These are phyloP conservation scores for Sporisorium exsertum DNA, from an alignment of 1,284 basidiomycete genomes.

Conservation along the genomic window DNA sequence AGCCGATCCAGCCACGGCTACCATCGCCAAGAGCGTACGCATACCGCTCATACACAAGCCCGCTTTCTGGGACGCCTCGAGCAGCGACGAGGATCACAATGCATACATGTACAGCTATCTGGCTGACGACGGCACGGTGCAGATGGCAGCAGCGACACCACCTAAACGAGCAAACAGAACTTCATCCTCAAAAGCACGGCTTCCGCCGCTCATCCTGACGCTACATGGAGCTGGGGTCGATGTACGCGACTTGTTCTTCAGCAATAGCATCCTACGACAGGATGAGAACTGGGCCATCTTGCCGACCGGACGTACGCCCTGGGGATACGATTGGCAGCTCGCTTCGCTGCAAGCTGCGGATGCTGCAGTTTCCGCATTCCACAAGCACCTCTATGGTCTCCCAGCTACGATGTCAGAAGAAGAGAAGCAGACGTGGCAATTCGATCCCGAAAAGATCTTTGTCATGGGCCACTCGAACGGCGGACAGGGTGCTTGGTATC, in stretches of 20 bases:
- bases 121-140: conserved; percentile 13
- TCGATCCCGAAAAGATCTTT: conserved; percentile 71
- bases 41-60: conserved; percentile 18
- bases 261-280: conserved; percentile 75
- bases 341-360: conserved; percentile 77
- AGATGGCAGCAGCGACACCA: conserved; percentile 48
- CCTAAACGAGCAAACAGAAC: conserved; percentile 5
- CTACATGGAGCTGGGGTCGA: conserved; percentile 86
- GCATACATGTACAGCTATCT: conserved; percentile 39
- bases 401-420: conserved; percentile 16
- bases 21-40: conserved; percentile 9
- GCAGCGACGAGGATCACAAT: conserved; percentile 20
- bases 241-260: conserved; percentile 67
- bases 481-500: conserved; percentile 87
- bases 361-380: conserved; percentile 73
- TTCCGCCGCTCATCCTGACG: conserved; percentile 75
- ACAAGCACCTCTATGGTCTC: conserved; percentile 62
- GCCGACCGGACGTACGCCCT: conserved; percentile 74
- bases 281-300: conserved; percentile 78
- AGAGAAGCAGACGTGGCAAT: conserved; percentile 26
- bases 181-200: neutral
- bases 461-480: conserved; percentile 91
- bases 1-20: neutral
- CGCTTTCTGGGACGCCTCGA: conserved; percentile 26
- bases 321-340: conserved; percentile 89